Evolutionary conservation across 164 flowering plant genomes (phyloP), one percentile per base, ranked within the genome.

Genomic region (Aristolochia californica): DNA sequence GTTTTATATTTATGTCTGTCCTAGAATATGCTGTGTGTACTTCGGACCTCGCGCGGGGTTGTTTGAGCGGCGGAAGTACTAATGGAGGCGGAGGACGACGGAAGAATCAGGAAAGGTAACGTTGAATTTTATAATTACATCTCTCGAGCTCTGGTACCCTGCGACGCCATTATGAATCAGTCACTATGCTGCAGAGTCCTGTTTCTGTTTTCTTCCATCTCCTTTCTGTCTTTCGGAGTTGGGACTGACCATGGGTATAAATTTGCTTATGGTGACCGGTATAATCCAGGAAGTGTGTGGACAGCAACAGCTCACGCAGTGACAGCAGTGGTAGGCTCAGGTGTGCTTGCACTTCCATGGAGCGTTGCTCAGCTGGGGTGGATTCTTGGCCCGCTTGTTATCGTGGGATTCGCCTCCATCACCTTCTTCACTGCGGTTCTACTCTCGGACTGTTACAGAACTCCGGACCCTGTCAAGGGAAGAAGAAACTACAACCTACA

Each of bases 291-390:
- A 16, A 75, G 70, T 16, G 43, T 74, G 23, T 74, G 75, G 78
- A 66, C 73, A 4, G 76, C 71, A 58, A 70, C 64, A 15, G 70
- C 75, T 5, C 81, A 77, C 59, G 68, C 68, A 14, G 60, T 77
- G 3, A 70, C 81, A 12, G 74, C 76, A 12, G 58, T 66, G 22
- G 63, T 74, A 14, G 81, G 81, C 17, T 66, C 75, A 15, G 81
- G 78, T 0, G 70, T 77, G 22, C 66, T 77, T 52, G 65, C 81
- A 38, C 45, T 77, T 61, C 70, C 78, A 40, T 77, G 81, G 81
- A 74, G 77, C 57, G 62, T 72, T 23, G 77, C 78, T 14, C 81
- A 77, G 53, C 21, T 77, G 60, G 81, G 81, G 10, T 77, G 81
- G 81, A 61, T 75, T 27, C 9, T 68, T 0, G 81, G 81, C 26